phyloP scores from a whole-genome alignment of 805 yeast species.

The Starmerella stellata region DNA sequence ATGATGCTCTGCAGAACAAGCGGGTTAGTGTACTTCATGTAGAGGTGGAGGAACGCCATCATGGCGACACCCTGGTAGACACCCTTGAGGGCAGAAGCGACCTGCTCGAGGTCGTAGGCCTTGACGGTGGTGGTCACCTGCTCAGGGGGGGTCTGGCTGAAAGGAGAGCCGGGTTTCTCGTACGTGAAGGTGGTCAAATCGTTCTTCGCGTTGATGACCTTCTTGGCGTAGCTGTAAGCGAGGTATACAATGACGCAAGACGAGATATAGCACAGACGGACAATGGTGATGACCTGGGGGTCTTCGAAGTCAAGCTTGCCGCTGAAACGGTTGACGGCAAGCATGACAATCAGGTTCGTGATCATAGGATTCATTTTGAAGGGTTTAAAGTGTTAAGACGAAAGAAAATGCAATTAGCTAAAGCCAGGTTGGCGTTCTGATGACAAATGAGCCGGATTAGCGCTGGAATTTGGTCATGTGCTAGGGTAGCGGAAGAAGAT shows the following conservation, averaged over 20 bases:
- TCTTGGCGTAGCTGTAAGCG: conserved; percentile 48
- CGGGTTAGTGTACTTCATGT: conserved; percentile 95
- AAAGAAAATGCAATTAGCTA: too few species aligned
- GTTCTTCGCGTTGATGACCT: conserved; percentile 50
- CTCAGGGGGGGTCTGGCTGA: conserved; percentile 51
- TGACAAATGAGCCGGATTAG: too few species aligned
- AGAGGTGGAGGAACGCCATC: conserved; percentile 97
- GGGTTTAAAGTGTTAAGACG: too few species aligned
- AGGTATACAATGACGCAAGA: conserved; percentile 48
- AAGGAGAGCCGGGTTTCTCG: conserved; percentile 65
- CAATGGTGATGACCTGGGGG: conserved; percentile 52
- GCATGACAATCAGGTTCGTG: conserved; percentile 73
- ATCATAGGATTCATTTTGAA: conserved; percentile 66
- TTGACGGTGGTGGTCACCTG: conserved; percentile 72
- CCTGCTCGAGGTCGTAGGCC: conserved; percentile 84
- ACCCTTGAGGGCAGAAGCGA: conserved; percentile 61
- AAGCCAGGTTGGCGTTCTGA: too few species aligned
- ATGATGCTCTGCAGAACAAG: conserved; percentile 84
- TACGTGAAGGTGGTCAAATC: conserved; percentile 79
- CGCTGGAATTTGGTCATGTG: too few species aligned
- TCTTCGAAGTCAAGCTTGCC: conserved; percentile 77
- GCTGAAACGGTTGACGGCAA: conserved; percentile 89
- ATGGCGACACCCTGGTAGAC: conserved; percentile 78
- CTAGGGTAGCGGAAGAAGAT: too few species aligned
- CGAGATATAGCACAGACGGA: conserved; percentile 51